These are phyloP conservation scores for Saturnispora ahearnii DNA, from an alignment of 805 yeast species.

Conservation along the genomic window DNA sequence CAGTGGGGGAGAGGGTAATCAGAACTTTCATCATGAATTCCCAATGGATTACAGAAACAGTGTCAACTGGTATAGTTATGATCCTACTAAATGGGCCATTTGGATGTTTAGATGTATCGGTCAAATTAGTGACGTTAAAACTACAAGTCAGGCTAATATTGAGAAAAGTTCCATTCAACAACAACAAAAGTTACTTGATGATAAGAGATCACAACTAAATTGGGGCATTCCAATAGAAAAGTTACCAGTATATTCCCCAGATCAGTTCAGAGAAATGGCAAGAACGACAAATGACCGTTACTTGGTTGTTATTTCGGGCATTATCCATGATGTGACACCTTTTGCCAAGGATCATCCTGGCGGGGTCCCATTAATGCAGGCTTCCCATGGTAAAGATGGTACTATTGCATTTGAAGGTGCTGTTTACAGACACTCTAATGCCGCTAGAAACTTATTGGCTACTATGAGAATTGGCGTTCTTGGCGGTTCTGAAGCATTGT, in stretches of 20 bases:
- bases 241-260: conserved; percentile 55
- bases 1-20: conserved; percentile 86
- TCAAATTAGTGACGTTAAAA: conserved; percentile 47
- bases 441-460: conserved; percentile 82
- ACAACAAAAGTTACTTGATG: conserved; percentile 71
- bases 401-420: conserved; percentile 94
- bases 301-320: conserved; percentile 77
- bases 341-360: conserved; percentile 93
- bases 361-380: conserved; percentile 66
- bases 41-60: conserved; percentile 85
- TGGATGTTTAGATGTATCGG: conserved; percentile 44
- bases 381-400: conserved; percentile 89
- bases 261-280: conserved; percentile 35
- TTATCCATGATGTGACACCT: conserved; percentile 88
- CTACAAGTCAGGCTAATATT: conserved; percentile 49
- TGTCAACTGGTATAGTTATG: conserved; percentile 62
- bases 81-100: conserved; percentile 79
- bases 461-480: conserved; percentile 91
- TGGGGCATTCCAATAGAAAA: conserved; percentile 94
- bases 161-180: conserved; percentile 72
- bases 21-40: conserved; percentile 92
- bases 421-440: conserved; percentile 86
- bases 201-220: conserved; percentile 65
- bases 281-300: conserved; percentile 29
- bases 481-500: conserved; percentile 72